These are phyloP conservation scores for Fulvia fulva DNA, from an alignment of 2,329 filamentous ascomycete genomes.

Conservation along the genomic window DNA sequence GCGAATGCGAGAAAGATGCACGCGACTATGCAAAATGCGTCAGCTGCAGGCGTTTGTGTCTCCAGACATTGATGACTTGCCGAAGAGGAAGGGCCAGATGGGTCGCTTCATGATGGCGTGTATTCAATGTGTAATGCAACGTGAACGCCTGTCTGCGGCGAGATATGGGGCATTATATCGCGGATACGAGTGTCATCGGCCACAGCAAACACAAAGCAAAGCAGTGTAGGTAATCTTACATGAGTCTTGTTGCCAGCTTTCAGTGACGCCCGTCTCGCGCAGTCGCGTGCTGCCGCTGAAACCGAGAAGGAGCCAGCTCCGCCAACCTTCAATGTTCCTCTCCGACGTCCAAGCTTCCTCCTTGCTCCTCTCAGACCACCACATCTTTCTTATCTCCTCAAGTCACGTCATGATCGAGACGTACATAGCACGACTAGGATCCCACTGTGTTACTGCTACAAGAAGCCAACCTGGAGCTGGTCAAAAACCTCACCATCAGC, in stretches of 20 bases:
- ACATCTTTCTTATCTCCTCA: no score
- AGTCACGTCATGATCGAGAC: no score
- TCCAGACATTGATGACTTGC: conserved; percentile 3
- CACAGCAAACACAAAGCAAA: background rate
- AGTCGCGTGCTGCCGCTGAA: background rate
- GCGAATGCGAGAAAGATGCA: conserved; percentile 16
- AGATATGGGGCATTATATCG: conserved; percentile 6
- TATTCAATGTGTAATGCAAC: background rate
- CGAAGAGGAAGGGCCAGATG: conserved; percentile 6
- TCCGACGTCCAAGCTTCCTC: background rate
- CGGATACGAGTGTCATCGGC: background rate
- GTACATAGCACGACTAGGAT: no score
- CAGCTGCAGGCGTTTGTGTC: background rate
- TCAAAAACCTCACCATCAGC: no score
- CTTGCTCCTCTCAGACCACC: no score
- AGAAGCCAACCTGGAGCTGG: no score
- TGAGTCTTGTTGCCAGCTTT: conserved; percentile 4
- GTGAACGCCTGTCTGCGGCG: conserved; percentile 4
- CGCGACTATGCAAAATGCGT: conserved; percentile 5
- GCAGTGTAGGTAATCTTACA: no score
- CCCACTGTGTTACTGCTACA: no score
- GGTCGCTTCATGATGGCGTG: conserved; percentile 10
- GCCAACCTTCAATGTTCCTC: background rate
- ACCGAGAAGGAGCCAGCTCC: background rate
- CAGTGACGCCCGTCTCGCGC: background rate